These are phyloP conservation scores for Psilocybe azurescens DNA, from an alignment of 768 basidiomycete species.

Conservation along the genomic window DNA sequence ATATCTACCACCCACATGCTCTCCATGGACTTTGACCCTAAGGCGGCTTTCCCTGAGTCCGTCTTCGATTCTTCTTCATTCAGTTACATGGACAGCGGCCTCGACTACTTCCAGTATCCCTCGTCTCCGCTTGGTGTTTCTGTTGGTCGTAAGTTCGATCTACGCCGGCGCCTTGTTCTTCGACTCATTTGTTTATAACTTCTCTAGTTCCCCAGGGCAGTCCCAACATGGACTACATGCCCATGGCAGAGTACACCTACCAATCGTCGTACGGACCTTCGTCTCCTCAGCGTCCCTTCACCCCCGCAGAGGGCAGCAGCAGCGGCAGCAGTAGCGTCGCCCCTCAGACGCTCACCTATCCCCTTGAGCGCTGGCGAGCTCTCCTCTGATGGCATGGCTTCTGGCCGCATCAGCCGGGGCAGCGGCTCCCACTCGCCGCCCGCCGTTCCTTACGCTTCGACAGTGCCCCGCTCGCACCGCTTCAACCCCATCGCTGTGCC, in stretches of 20 bases:
- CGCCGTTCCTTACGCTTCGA: constrained; percentile 56
- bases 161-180: neutral
- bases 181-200: constrained; percentile 21
- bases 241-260: constrained; percentile 60
- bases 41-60: constrained; percentile 41
- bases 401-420: constrained; percentile 72
- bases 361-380: constrained; percentile 74
- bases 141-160: constrained; percentile 61
- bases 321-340: constrained; percentile 39
- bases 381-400: constrained; percentile 66
- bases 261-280: constrained; percentile 53
- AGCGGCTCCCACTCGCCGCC: constrained; percentile 62
- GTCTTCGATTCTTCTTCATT: constrained; percentile 52
- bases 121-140: constrained; percentile 65
- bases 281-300: constrained; percentile 69
- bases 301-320: constrained; percentile 55
- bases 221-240: constrained; percentile 68
- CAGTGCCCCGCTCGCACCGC: constrained; percentile 77
- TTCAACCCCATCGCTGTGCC: constrained; percentile 76
- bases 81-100: constrained; percentile 54
- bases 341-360: constrained; percentile 72
- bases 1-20: constrained; percentile 33
- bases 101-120: constrained; percentile 76
- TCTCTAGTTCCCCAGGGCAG: constrained; percentile 58
- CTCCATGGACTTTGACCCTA: constrained; percentile 54